Evolutionary conservation across 257 asterid species (phyloP), one percentile per base, ranked within the genome.

Genomic region (Rehmannia glutinosa): DNA sequence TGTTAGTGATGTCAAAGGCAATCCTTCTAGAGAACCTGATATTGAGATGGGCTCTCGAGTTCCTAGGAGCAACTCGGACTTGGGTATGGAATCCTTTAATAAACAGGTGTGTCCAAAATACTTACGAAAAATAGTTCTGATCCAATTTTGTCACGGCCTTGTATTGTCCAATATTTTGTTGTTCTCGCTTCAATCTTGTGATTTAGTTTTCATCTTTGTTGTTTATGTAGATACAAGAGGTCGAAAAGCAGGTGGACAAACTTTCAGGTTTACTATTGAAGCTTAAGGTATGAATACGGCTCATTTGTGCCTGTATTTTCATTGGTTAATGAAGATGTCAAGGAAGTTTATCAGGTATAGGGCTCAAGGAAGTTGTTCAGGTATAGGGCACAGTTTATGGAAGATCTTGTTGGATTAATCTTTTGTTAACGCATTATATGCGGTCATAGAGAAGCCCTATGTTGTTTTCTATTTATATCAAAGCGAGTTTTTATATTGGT

Each of bases 11-110:
- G 82, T 53, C 41, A 80, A 76, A 54, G 87, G 69, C 50, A 68
- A 64, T 72, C 61, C 83, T 36, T 62, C 78, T 3, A 65, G 86
- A 56, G 87, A 73, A 47, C 71, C 71, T 2, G 97, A 85, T 75
- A 82, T 90, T 23, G 97, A 90, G 82, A 87, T 87, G 95, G 95
- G 97, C 38, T 50, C 60, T 19, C 83, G 77, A 55, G 24, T 64
- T 70, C 76, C 81, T n/a, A 83, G 85, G 77, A 87, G 82, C 76
- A 82, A 73, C 69, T 89, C 95, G 23, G 95, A 82, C 64, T 38
- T 83, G 77, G 93, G 90, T 50, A 53, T 87, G 87, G 95, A 90
- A 35, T 77, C 85, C 81, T 85, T 87, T 39, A 82, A 83, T 62
- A 90, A 85, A 75, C 94, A 90, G 91, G 97, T 82, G 35, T 49